These are phyloP conservation scores for Vanrija pseudolonga DNA, from an alignment of 1,284 basidiomycete species.

Conservation along the genomic window DNA sequence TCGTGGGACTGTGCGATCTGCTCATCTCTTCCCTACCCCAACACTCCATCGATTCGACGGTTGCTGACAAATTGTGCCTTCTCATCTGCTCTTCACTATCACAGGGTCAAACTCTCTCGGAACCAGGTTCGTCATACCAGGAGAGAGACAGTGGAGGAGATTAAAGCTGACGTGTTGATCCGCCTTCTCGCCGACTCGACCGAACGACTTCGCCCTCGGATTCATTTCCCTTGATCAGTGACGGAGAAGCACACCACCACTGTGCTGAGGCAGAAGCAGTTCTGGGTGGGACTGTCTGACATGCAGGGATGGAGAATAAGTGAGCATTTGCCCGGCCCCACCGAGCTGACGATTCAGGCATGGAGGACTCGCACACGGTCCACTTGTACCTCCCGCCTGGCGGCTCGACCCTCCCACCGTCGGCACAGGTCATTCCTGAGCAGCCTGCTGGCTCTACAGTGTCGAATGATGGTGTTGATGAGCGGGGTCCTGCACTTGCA, in stretches of 20 bases:
- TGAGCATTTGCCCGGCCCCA: conserved; percentile 53
- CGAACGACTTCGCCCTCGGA: conserved; percentile 1
- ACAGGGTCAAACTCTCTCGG: conserved; percentile 50
- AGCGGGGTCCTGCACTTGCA: conserved; percentile 69
- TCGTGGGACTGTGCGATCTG: not conserved
- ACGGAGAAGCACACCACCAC: conserved; percentile 79
- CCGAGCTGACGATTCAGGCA: conserved; percentile 50
- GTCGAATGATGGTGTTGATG: conserved; percentile 54
- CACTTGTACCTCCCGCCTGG: conserved; percentile 56
- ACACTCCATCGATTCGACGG: not conserved
- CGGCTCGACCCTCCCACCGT: conserved; percentile 8
- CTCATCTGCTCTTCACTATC: not conserved
- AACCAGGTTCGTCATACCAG: conserved; percentile 41
- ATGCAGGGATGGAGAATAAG: conserved; percentile 99
- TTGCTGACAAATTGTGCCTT: not conserved
- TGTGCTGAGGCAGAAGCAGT: conserved; percentile 69
- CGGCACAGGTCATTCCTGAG: conserved; percentile 53
- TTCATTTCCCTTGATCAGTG: conserved; percentile 40
- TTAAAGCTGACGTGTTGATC: conserved; percentile 3
- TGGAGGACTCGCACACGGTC: conserved; percentile 97
- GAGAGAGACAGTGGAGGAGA: not conserved
- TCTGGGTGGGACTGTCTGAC: conserved; percentile 80
- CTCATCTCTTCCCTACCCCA: not conserved
- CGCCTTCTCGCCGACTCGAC: too few relatives aligned
- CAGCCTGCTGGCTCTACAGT: conserved; percentile 47